A percentile compares a stretch with the other conserved stretches of the same genome.
Conservation (phyloP, 2,329 filamentous ascomycete species). For the Ascochyta koolunga region DNA sequence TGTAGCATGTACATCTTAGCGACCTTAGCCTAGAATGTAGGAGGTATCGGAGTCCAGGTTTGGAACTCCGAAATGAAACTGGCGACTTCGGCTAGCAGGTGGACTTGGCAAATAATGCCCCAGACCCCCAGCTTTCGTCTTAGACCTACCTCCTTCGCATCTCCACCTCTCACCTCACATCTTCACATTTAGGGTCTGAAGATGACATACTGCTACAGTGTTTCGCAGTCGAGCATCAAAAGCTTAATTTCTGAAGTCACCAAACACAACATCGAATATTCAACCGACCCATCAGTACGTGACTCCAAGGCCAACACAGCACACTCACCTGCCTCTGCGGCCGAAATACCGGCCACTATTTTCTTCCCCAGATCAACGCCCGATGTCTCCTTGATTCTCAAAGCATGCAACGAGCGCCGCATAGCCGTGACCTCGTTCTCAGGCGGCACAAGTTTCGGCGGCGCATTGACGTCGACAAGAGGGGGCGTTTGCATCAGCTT, state of each 20-base stretch:
- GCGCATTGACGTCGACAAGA: conserved; percentile 79
- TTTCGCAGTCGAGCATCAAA: neutral
- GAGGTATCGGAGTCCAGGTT: neutral
- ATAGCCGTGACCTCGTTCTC: conserved; percentile 88
- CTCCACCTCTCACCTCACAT: neutral
- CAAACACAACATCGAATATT: conserved; percentile 11
- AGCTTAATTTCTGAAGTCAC: neutral
- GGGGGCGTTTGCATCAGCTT: conserved; percentile 88
- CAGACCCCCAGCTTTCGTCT: neutral
- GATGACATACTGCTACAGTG: conserved; percentile 5
- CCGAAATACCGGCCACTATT: conserved; percentile 59
- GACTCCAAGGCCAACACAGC: conserved; percentile 28
- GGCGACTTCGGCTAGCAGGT: neutral
- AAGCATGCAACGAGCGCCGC: conserved; percentile 75
- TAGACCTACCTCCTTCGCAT: neutral
- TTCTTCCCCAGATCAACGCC: conserved; percentile 77
- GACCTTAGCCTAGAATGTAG: neutral
- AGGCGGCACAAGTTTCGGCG: conserved; percentile 86
- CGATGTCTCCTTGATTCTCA: conserved; percentile 80
- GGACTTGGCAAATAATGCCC: neutral
- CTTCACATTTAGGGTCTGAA: neutral
- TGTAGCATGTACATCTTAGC: conserved; percentile 8
- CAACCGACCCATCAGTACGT: conserved; percentile 13
- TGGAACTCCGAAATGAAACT: neutral
- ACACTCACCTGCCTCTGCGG: conserved; percentile 29